Conservation (phyloP, 1,284 basidiomycete species). For the Cutaneotrichosporon sp. region DNA sequence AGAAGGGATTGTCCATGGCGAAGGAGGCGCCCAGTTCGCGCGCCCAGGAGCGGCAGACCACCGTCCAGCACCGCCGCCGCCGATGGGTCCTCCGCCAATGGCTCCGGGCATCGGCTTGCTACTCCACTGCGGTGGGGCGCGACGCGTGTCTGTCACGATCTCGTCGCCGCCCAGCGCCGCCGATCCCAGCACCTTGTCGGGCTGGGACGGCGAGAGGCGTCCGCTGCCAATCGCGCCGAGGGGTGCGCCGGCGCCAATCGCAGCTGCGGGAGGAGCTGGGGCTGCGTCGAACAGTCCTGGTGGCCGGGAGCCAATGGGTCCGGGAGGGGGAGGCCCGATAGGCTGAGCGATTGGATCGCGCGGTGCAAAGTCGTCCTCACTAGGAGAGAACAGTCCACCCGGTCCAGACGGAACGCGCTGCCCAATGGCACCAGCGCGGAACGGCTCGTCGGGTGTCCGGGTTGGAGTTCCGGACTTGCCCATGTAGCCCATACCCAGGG, state of each 20-base stretch:
- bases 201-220: conserved; percentile 30
- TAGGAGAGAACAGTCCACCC: conserved; percentile 12
- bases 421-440: conserved; percentile 40
- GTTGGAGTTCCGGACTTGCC: conserved; percentile 19
- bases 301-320: conserved; percentile 22
- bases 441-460: conserved; percentile 40
- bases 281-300: conserved; percentile 4
- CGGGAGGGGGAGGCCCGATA: conserved; percentile 11
- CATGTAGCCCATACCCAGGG: conserved; percentile 47
- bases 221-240: conserved; percentile 8
- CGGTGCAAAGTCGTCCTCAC: conserved; percentile 18
- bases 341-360: conserved; percentile 16
- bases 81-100: conserved; percentile 24
- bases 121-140: conserved; percentile 23
- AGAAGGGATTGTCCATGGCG: not conserved
- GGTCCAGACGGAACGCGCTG: conserved; percentile 23
- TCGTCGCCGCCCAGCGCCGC: conserved; percentile 46
- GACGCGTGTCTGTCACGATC: conserved; percentile 35
- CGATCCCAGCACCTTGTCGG: conserved; percentile 42
- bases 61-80: conserved; percentile 29
- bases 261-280: conserved; percentile 4
- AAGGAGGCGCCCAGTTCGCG: conserved; percentile 18
- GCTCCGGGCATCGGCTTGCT: conserved; percentile 21
- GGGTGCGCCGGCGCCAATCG: conserved; percentile 13
- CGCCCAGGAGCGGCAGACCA: conserved; percentile 38